Evolutionary conservation across 2,329 filamentous ascomycete genomes (phyloP), one percentile per base, ranked within the genome.

Genomic region (Fusarium lyarnte): DNA sequence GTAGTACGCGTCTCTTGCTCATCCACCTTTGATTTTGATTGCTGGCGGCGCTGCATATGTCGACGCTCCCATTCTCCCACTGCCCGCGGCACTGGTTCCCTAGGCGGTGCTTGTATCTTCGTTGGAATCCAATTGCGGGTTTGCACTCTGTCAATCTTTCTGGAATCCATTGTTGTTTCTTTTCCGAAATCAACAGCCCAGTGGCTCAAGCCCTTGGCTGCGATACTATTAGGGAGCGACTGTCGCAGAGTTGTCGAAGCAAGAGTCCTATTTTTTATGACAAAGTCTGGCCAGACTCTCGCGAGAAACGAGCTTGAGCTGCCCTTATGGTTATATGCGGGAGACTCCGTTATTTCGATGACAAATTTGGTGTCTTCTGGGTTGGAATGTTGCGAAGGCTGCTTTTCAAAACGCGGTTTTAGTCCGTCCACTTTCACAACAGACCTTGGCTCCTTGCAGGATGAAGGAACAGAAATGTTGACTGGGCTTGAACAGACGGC

Each of bases 401-500:
- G 47, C 41, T 53, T 46, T 43, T 63, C 39, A 21, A 58, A 62
- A 8, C 36, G 31, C 19, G 66, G 57, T 43, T 41, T 45, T 27
- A 38, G 21, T 16, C 51, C 43, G 4, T 66, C 38, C 23, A 67
- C 38, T 27, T 55, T 51, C n/a, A 54, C 60, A 27, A 81, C 78
- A n/a, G 80, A 76, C 53, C 76, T 77, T 25, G 80, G 76, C 23
- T 77, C 69, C 45, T 63, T 70, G 16, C 41, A 54, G 21, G 79
- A 79, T 3, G 69, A 74, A 41, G 84, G 70, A 58, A 87, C 74
- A 31, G 81, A 81, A 72, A 86, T 88, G 35, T 80, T 80, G 45
- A 89, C 77, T 3, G 87, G 88, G 66, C 87, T 88, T 42, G 67
- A 68, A 31, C 69, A 72, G 41, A 87, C 66, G n/a, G 89, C 80